Conservation (phyloP, 805 yeast genomes). For the Metschnikowia amazonensis region DNA sequence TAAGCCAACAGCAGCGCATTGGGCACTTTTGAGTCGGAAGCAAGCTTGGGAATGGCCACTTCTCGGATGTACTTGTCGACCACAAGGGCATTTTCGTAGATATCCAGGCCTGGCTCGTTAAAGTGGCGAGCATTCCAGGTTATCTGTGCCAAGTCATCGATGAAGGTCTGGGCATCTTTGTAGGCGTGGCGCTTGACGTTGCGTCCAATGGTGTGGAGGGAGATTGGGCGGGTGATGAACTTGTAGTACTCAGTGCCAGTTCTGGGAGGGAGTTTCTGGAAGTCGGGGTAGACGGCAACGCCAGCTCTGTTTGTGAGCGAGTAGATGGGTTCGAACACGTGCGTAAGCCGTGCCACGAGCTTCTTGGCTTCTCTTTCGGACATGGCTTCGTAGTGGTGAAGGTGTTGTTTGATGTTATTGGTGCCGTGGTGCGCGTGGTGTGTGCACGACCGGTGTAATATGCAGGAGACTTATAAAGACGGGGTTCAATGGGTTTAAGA, state of each 20-base stretch:
- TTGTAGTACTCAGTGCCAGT: conserved; percentile 77
- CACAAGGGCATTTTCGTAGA: conserved; percentile 64
- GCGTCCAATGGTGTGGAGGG: conserved; percentile 67
- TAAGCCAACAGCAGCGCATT: conserved; percentile 40
- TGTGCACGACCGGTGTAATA: neutral
- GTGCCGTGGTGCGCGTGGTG: neutral
- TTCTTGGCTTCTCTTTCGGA: conserved; percentile 39
- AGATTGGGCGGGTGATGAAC: conserved; percentile 74
- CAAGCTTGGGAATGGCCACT: conserved; percentile 47
- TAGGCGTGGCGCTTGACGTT: conserved; percentile 54
- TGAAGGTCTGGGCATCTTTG: conserved; percentile 59
- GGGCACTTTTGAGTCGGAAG: conserved; percentile 36
- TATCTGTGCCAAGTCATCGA: conserved; percentile 76
- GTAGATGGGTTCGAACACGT: conserved; percentile 38
- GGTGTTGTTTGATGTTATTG: neutral
- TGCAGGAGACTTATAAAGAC: too few relatives aligned
- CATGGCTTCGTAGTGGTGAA: conserved; percentile 20
- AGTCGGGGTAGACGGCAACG: conserved; percentile 48
- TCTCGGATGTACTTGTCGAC: conserved; percentile 50
- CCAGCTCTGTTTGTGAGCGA: conserved; percentile 41
- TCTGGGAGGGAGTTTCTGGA: conserved; percentile 69
- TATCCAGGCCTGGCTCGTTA: conserved; percentile 65
- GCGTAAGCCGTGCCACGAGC: conserved; percentile 29
- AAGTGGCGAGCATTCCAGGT: conserved; percentile 87
- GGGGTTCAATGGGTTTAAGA: too few relatives aligned